Base-by-base conservation (phyloP, 2,329 filamentous ascomycete species). In the Cladosporium phlei region DNA sequence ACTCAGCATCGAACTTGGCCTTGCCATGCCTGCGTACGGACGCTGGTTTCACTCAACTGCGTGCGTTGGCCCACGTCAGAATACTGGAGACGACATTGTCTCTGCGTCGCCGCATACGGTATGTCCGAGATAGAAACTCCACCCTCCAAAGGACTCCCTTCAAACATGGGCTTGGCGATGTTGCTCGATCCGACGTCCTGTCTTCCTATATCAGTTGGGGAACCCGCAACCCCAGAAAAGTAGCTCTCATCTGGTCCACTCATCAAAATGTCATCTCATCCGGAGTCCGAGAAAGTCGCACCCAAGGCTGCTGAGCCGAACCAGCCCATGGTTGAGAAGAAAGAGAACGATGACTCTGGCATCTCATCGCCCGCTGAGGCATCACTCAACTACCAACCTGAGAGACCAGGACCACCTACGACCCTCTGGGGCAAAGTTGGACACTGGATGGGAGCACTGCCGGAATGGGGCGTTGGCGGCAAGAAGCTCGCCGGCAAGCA, bases 1-100 rank as follows among this genome's bases (percentile, higher is more conserved):
- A 45, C 42, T 45, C 42, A 45, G 42, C 42, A 32, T 45, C 29
- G 22, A n/a, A 45, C 42, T 45, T 45, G 42, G 42, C 42, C n/a
- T 16, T 28, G 30, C 42, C 24, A 21, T 37, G 32, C 21, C 42
- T 22, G 20, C 32, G 42, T 45, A 37, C 22, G 20, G 32, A 37
- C n/a, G 12, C 22, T 27, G 33, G 16, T 37, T 28, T 16, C 25
- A 14, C 32, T 22, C 42, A 45, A 29, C 17, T 45, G 24, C n/a
- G 22, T 10, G 19, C 12, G 32, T 45, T 45, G 42, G 42, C 42
- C 25, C 32, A 35, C 42, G 42, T 45, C 42, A 45, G 21, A 45
- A 45, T 45, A 45, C 17, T 45, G 42, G 42, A 45, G 42, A 45
- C 42, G 32, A 45, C 42, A 35, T 22, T 37, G 32, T 37, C n/a